Base-by-base conservation (phyloP, 495 filamentous ascomycete species). In the Pyronema omphalodes region DNA sequence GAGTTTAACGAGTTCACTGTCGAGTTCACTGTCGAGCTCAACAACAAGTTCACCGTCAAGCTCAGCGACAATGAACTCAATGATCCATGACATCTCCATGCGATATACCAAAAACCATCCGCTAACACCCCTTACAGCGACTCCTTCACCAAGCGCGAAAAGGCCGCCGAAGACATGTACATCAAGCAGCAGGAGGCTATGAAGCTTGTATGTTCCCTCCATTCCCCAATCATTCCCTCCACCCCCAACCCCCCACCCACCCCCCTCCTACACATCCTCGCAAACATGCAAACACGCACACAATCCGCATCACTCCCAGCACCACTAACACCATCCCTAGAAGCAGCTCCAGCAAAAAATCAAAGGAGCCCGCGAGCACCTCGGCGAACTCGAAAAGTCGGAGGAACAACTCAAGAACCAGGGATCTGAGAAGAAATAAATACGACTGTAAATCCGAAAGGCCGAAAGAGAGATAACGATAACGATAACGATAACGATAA, bases 101-200 rank as follows among this genome's bases (percentile, higher is more conserved):
- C 1, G 23, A 29, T 29, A 5, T 29, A n/a, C 29, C 29, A 29
- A 50, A 34, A 57, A 19, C 23, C 15, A 41, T 29, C n/a, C 17
- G 7, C 50, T 47, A 19, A 50, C 9, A 6, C 36, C 7, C 3
- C 29, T 11, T n/a, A 43, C 34, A 56, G 88, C 56, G 91, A 99
- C 67, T 74, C 82, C 49, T 99, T 94, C 77, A 82, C 82, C 66
- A 79, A 80, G 67, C 86, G 91, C 60, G 91, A 99, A 71, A 80
- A 80, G 58, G 89, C 89, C 56, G 74, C 73, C 66, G 91, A 99
- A 71, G 79, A 84, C 65, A 75, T 76, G 58, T 82, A 84, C 72
- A 84, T 99, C 69, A 72, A 76, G 51, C 72, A 84, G 73, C 80
- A 83, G 62, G 91, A 99, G 76, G 73, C 77, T 67, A 76, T 83